phyloP scores from a whole-genome alignment of 306 rosid species.

The Cicer arietinum region DNA sequence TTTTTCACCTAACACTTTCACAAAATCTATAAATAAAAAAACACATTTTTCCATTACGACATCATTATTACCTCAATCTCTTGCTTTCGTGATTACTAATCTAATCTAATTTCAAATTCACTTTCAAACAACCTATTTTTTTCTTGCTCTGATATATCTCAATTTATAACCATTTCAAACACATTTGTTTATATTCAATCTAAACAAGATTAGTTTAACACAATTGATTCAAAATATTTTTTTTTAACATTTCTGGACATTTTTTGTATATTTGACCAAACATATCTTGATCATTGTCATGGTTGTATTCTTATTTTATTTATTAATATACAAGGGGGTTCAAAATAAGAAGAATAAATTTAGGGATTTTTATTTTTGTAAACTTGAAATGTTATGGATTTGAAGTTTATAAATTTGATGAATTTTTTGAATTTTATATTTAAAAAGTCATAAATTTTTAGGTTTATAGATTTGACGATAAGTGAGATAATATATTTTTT shows the following conservation, averaged over 20 bases:
- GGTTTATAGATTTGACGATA: too few species aligned
- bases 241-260: constrained; percentile 45
- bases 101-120: constrained; percentile 55
- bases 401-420: too few species aligned
- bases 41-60: constrained; percentile 59
- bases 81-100: constrained; percentile 66
- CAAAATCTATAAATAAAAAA: constrained; percentile 45
- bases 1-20: constrained; percentile 60
- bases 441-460: too few species aligned
- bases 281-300: constrained; percentile 52
- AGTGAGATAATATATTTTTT: too few species aligned
- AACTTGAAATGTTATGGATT: too few species aligned
- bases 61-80: constrained; percentile 31
- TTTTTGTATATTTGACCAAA: constrained; percentile 63
- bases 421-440: too few species aligned
- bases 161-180: constrained; percentile 35
- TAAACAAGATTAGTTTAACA: constrained; percentile 57
- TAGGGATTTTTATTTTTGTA: too few species aligned
- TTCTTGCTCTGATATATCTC: constrained; percentile 49
- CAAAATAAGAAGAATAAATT: constrained; percentile 12
- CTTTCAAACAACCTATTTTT: constrained; percentile 51
- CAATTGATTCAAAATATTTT: constrained; percentile 44
- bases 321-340: constrained; percentile 38
- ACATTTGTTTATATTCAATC: constrained; percentile 59
- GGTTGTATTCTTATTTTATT: constrained; percentile 56